phyloP scores from a whole-genome alignment of 2,329 filamentous ascomycete species.

The Ilyonectria sp. region DNA sequence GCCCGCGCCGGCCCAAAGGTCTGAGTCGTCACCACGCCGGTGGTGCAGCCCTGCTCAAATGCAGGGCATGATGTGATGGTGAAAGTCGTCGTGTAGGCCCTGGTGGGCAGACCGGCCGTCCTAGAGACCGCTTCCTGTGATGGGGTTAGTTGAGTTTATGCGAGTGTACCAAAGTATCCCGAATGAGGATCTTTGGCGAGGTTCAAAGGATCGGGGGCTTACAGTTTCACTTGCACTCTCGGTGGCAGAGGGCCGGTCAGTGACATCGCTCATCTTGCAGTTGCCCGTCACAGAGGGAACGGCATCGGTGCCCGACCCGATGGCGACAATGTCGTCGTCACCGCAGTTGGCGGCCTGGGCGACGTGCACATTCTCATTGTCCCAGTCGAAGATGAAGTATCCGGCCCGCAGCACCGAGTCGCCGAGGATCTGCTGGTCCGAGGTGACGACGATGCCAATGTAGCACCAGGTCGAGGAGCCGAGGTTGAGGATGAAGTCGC shows the following conservation, averaged over 20 bases:
- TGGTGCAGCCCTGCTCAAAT: slow-evolving; percentile 43
- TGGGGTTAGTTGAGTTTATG: not conserved
- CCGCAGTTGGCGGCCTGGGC: slow-evolving; percentile 60
- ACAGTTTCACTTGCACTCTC: slow-evolving; percentile 11
- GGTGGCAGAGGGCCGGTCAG: not conserved
- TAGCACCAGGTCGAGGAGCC: slow-evolving; percentile 56
- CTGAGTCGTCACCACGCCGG: slow-evolving; percentile 47
- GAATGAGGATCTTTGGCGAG: slow-evolving; percentile 15
- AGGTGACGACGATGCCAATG: slow-evolving; percentile 58
- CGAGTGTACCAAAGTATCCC: not conserved
- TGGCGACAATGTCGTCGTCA: slow-evolving; percentile 54
- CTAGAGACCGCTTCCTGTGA: not conserved
- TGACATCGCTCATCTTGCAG: slow-evolving; percentile 52
- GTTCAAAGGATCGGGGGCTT: not conserved
- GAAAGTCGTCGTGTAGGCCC: slow-evolving; percentile 46
- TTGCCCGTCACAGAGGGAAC: slow-evolving; percentile 55
- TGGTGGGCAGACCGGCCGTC: slow-evolving; percentile 32
- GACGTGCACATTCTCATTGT: slow-evolving; percentile 59
- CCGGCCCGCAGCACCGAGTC: slow-evolving; percentile 61
- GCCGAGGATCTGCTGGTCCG: slow-evolving; percentile 61
- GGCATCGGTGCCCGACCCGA: slow-evolving; percentile 51
- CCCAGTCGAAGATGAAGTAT: slow-evolving; percentile 64
- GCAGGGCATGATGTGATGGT: slow-evolving; percentile 48
- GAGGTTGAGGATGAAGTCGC: slow-evolving; percentile 66
- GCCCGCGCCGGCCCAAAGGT: slow-evolving; percentile 37